These are phyloP conservation scores for Carex sylvatica DNA, from an alignment of 202 grass and related monocot genomes.

Conservation along the genomic window DNA sequence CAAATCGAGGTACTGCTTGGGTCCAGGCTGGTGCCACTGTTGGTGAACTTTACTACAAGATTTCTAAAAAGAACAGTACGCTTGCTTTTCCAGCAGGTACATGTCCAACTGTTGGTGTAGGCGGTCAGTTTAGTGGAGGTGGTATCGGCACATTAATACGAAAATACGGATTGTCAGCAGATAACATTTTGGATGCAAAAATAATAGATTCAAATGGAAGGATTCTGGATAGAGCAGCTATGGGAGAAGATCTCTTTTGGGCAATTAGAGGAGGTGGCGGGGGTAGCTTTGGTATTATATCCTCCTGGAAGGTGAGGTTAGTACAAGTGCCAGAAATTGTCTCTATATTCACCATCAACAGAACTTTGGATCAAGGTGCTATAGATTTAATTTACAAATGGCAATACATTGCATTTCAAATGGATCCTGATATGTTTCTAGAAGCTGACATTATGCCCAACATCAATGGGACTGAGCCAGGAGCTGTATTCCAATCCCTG, in stretches of 20 bases:
- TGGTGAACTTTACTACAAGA: constrained; percentile 73
- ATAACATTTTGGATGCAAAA: constrained; percentile 57
- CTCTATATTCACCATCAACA: constrained; percentile 39
- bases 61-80: constrained; percentile 8
- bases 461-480: constrained; percentile 20
- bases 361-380: constrained; percentile 30
- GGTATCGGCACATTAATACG: constrained; percentile 59
- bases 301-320: constrained; percentile 55
- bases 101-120: constrained; percentile 60
- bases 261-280: constrained; percentile 73
- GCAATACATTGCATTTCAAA: constrained; percentile 48
- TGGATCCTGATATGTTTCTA: constrained; percentile 51
- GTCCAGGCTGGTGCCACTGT: constrained; percentile 52
- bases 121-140: constrained; percentile 66
- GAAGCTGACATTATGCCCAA: constrained; percentile 39
- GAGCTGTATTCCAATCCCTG: constrained; percentile 59
- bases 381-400: constrained; percentile 36
- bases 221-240: constrained; percentile 34
- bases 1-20: constrained; percentile 29
- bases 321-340: constrained; percentile 49
- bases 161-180: constrained; percentile 52
- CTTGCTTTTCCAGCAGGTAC: constrained; percentile 61
- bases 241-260: constrained; percentile 77
- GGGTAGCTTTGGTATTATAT: constrained; percentile 68
- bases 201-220: constrained; percentile 51